phyloP scores from a whole-genome alignment of 768 basidiomycete species.

The Tricholoma saponaceum region DNA sequence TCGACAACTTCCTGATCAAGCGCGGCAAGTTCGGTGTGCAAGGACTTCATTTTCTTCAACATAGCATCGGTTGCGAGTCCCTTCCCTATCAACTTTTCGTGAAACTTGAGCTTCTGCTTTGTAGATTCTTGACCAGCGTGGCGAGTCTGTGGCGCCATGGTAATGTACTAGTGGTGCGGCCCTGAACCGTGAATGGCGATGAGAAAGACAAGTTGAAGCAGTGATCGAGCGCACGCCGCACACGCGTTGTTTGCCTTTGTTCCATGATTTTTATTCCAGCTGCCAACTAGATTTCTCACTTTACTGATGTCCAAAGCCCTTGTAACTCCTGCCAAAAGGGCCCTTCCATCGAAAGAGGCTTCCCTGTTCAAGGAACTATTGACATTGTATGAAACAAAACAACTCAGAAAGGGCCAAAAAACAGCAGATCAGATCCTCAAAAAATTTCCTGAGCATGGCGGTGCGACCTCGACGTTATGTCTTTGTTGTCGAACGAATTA shows the following conservation, averaged over 20 bases:
- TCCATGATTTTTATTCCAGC: slow-evolving; percentile 7
- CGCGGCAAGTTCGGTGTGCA: slow-evolving; percentile 73
- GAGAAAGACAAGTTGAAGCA: slow-evolving; percentile 10
- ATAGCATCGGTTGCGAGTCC: slow-evolving; percentile 76
- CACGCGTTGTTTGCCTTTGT: slow-evolving; percentile 45
- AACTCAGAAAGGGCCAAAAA: slow-evolving; percentile 87
- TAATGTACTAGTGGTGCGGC: slow-evolving; percentile 23
- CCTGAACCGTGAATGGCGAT: slow-evolving; percentile 13
- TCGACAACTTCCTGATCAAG: slow-evolving; percentile 90
- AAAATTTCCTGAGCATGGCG: slow-evolving; percentile 94
- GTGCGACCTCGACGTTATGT: slow-evolving; percentile 38
- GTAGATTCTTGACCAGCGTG: slow-evolving; percentile 47
- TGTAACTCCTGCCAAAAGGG: slow-evolving; percentile 42
- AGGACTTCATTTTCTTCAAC: slow-evolving; percentile 78
- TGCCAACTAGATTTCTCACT: slow-evolving; percentile 6
- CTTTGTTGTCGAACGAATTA: background rate
- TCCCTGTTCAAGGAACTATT: slow-evolving; percentile 84
- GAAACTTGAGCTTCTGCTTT: slow-evolving; percentile 67
- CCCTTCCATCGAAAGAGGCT: slow-evolving; percentile 78
- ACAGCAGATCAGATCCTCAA: slow-evolving; percentile 91
- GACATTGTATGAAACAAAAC: slow-evolving; percentile 82
- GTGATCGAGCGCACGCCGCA: slow-evolving; percentile 1
- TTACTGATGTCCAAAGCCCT: slow-evolving; percentile 32
- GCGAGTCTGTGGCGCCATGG: slow-evolving; percentile 75
- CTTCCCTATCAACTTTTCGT: slow-evolving; percentile 77